Evolutionary conservation across 1,284 basidiomycete genomes (phyloP).

Genomic region (Tilletia horrida): DNA sequence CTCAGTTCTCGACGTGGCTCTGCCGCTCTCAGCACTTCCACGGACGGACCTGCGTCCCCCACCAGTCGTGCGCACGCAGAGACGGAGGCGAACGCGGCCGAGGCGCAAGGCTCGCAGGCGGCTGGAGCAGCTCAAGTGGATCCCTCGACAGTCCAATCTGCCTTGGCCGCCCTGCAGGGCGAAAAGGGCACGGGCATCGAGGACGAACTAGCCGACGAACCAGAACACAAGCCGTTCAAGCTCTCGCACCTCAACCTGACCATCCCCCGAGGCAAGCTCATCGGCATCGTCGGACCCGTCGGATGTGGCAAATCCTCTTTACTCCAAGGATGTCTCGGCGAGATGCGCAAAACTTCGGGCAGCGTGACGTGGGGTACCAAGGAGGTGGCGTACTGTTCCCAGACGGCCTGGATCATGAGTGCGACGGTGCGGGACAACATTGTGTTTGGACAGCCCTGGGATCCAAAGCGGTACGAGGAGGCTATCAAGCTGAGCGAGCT

Average conservation of each 20-base stretch:
- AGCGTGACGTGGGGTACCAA: conserved; percentile 46
- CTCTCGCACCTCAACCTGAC: conserved; percentile 35
- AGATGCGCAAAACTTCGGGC: conserved; percentile 45
- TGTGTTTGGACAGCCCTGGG: conserved; percentile 57
- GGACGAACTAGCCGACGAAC: conserved; percentile 21
- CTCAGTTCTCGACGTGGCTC: not conserved
- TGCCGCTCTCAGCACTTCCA: not conserved
- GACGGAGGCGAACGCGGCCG: not conserved
- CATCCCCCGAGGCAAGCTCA: conserved; percentile 28
- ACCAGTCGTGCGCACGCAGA: not conserved
- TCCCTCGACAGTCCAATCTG: not conserved
- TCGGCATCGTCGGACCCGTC: conserved; percentile 49
- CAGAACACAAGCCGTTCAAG: conserved; percentile 37
- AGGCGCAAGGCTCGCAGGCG: not conserved
- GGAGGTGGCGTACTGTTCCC: conserved; percentile 71
- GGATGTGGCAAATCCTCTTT: conserved; percentile 52
- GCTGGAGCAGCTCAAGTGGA: not conserved
- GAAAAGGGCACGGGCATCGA: conserved; percentile 17
- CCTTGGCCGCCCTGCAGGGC: not conserved
- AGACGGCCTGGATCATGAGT: conserved; percentile 85
- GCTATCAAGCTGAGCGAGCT: conserved; percentile 43
- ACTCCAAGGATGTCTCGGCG: conserved; percentile 48
- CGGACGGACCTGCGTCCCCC: not conserved
- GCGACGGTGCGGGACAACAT: conserved; percentile 64
- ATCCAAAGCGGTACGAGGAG: conserved; percentile 60